Evolutionary conservation across 2,329 filamentous ascomycete genomes (phyloP).

Genomic region (Laburnicola sp.): DNA sequence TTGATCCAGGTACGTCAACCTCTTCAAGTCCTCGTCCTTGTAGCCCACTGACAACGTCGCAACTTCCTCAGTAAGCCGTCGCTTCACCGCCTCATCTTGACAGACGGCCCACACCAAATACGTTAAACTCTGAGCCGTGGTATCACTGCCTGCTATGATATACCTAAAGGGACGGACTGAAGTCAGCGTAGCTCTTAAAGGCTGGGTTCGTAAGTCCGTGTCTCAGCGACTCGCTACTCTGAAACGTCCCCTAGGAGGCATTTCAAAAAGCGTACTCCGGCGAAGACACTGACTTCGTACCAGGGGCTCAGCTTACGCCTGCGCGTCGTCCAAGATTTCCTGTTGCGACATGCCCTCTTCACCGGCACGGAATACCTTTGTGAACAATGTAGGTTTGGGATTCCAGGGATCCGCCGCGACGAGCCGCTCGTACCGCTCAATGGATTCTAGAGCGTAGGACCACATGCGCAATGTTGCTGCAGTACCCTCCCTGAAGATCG

Average conservation of each 20-base stretch:
- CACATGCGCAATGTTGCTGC: not conserved
- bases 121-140: constrained; percentile 39
- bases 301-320: constrained; percentile 12
- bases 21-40: constrained; percentile 38
- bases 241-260: no score
- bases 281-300: no score
- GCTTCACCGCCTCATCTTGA: constrained; percentile 16
- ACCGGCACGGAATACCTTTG: constrained; percentile 5
- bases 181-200: no score
- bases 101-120: constrained; percentile 42
- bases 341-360: constrained; percentile 9
- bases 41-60: constrained; percentile 23
- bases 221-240: no score
- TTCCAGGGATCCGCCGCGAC: constrained; percentile 7
- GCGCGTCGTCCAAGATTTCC: constrained; percentile 42
- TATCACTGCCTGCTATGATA: constrained; percentile 44
- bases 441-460: constrained; percentile 11
- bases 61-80: constrained; percentile 20
- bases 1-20: constrained; percentile 40
- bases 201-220: no score
- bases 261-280: no score
- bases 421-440: constrained; percentile 9
- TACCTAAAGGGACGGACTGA: no score
- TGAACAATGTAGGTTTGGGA: constrained; percentile 12
- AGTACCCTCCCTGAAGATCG: not conserved